phyloP scores from a whole-genome alignment of 257 asterid genomes.

The Eucommia ulmoides region DNA sequence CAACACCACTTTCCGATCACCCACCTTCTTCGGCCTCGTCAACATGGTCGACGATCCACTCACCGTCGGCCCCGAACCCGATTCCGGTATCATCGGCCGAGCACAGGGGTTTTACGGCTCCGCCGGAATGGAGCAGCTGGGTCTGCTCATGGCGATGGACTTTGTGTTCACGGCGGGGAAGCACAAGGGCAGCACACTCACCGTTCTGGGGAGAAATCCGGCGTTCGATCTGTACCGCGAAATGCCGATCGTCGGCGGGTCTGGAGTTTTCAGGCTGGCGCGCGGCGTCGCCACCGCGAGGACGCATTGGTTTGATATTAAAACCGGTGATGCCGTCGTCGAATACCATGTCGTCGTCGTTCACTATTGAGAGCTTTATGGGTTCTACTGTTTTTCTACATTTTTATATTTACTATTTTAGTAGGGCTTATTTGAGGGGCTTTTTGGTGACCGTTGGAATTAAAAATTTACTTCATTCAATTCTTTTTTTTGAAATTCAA shows the following conservation, averaged over 20 bases:
- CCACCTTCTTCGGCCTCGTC: background rate
- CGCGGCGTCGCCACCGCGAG: background rate
- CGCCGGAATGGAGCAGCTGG: background rate
- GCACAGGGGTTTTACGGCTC: constrained; percentile 1
- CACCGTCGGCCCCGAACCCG: background rate
- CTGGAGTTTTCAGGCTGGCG: background rate
- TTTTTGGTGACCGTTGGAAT: too few relatives aligned
- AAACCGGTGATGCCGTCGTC: background rate
- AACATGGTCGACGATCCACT: background rate
- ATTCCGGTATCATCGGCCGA: background rate
- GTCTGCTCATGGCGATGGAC: background rate
- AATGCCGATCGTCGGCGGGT: background rate
- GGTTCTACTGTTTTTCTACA: too few relatives aligned
- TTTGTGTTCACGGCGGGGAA: background rate
- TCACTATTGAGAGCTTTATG: background rate
- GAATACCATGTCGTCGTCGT: background rate
- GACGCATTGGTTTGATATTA: background rate
- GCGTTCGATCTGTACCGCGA: background rate
- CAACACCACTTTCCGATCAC: background rate
- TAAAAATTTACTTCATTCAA: too few relatives aligned
- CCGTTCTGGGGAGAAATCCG: background rate
- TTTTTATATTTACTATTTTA: too few relatives aligned
- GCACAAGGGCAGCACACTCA: background rate
- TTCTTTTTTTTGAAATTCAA: too few relatives aligned
- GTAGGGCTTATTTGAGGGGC: too few relatives aligned